phyloP scores from a whole-genome alignment of 2,329 filamentous ascomycete genomes.

The Exophiala aquamarina region DNA sequence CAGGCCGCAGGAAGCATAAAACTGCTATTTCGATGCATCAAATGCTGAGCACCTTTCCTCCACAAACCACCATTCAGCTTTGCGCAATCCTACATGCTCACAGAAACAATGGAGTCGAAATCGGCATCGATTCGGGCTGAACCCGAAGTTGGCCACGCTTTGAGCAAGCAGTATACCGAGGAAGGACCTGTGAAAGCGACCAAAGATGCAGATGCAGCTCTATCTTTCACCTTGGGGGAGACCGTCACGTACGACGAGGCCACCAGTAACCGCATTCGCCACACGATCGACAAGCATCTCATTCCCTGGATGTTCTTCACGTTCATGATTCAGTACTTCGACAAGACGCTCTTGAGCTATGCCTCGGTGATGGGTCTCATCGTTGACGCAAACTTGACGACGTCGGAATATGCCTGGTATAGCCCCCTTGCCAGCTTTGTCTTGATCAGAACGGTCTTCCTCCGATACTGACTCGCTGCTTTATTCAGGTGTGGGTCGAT shows the following conservation, averaged over 20 bases:
- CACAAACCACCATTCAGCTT: too few relatives aligned
- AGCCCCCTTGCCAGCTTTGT: constrained; percentile 54
- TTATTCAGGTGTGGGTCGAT: constrained; percentile 36
- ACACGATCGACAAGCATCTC: constrained; percentile 8
- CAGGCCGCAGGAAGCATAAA: too few relatives aligned
- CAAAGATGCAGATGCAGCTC: constrained; percentile 3
- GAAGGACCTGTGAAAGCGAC: background rate
- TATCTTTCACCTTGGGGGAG: background rate
- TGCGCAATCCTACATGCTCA: too few relatives aligned
- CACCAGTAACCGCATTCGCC: constrained; percentile 1
- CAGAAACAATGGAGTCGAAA: background rate
- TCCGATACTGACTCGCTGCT: too few relatives aligned
- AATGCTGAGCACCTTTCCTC: too few relatives aligned
- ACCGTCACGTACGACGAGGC: constrained; percentile 3
- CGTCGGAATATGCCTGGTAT: constrained; percentile 52
- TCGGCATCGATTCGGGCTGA: background rate
- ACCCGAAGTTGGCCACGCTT: background rate
- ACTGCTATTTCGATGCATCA: too few relatives aligned
- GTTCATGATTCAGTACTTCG: constrained; percentile 42
- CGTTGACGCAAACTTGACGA: constrained; percentile 42
- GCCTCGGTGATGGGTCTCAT: constrained; percentile 55
- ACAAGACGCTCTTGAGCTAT: constrained; percentile 52
- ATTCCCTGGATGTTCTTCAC: constrained; percentile 7
- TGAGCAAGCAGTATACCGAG: background rate
- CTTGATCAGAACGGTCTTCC: too few relatives aligned